These are phyloP conservation scores for Metarhizium rileyi DNA, from an alignment of 2,329 filamentous ascomycete species.

Conservation along the genomic window DNA sequence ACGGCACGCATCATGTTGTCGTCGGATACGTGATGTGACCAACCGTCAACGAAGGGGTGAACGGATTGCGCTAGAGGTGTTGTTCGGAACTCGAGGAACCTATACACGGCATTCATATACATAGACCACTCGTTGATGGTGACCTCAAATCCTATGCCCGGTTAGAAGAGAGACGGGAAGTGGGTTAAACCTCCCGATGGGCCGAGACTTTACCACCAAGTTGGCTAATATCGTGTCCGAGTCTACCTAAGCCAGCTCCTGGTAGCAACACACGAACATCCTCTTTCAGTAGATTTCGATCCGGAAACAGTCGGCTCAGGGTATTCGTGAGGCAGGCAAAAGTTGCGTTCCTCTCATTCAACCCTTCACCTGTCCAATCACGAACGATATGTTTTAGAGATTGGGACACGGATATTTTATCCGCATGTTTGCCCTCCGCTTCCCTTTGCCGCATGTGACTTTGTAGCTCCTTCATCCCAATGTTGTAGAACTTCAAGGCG, in stretches of 20 bases:
- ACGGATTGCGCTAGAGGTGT: constrained; percentile 19
- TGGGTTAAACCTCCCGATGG: not conserved
- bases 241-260: constrained; percentile 41
- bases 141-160: constrained; percentile 35
- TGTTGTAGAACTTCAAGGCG: constrained; percentile 36
- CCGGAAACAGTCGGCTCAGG: constrained; percentile 21
- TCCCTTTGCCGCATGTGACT: constrained; percentile 29
- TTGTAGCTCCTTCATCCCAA: constrained; percentile 34
- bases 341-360: constrained; percentile 32
- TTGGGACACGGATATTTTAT: constrained; percentile 40
- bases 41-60: constrained; percentile 45
- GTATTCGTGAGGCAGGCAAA: constrained; percentile 30
- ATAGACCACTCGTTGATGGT: constrained; percentile 49
- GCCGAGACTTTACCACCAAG: constrained; percentile 25
- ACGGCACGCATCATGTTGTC: constrained; percentile 36
- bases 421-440: constrained; percentile 27
- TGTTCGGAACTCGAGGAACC: constrained; percentile 31
- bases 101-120: constrained; percentile 46
- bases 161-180: not conserved
- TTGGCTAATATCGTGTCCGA: constrained; percentile 39
- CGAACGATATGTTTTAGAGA: constrained; percentile 47
- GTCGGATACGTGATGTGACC: constrained; percentile 44
- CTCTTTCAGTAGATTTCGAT: constrained; percentile 4
- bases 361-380: constrained; percentile 43
- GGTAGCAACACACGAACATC: constrained; percentile 36